Base-by-base conservation (phyloP, 495 filamentous ascomycete species). In the Tuber umbilicatum region DNA sequence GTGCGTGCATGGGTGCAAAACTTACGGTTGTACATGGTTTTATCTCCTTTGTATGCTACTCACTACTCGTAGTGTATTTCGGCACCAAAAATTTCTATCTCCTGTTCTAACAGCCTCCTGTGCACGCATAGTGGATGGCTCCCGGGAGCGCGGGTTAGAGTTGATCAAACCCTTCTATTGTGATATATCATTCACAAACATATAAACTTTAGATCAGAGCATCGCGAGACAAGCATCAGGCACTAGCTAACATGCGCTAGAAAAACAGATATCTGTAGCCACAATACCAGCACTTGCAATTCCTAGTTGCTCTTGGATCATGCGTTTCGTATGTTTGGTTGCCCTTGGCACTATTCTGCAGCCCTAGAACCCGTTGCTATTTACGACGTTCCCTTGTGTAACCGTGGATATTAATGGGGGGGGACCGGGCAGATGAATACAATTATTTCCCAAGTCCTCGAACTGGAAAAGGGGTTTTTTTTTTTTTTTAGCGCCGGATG, bases 31-130 rank as follows among this genome's bases (percentile, higher is more conserved):
- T 31, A 27, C 50, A 60, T 27, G 50, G 50, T 14, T 27, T 27
- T 31, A 31, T 60, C 50, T 60, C 50, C 50, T 60, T 60, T 27
- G n/a, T 60, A 60, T 27, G 50, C 50, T 60, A 60, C 50, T 60
- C 50, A 60, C n/a, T 60, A 60, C 50, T 60, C n/a, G 23, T 3
- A 60, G 50, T 60, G 50, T 27, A 14, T 12, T 27, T 60, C 50
- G 50, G 50, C 50, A 60, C 23, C 10, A 27, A 27, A 60, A 14
- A 14, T 60, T 60, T 60, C n/a, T 27, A n/a, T 12, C 47, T 12
- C 21, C 21, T 27, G 10, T 60, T 14, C n/a, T 27, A 27, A 60
- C 14, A 60, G 47, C 10, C 23, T 27, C 50, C 50, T 60, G 0
- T 14, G 9, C 23, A 12, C 50, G 50, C 6, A 60, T 27, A 60